Base-by-base conservation (phyloP, 1,139 yeast genomes). In the Lodderomyces pseudojiufengensis region DNA sequence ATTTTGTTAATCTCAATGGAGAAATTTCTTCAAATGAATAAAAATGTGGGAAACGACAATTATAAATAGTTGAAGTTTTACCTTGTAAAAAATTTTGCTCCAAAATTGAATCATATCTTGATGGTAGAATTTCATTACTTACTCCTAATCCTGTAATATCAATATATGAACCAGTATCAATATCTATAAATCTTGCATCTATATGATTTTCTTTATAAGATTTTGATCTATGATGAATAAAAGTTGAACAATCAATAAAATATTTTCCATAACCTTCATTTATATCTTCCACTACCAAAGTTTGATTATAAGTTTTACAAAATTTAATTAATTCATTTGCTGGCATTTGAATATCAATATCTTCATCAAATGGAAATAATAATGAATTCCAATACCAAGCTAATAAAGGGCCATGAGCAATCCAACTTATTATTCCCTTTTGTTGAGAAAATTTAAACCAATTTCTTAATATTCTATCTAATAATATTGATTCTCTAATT, bases 371-470 rank as follows among this genome's bases (percentile, higher is more conserved):
- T 12, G 70, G 70, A 40, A 63, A 61, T 22, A 59, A 50, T 38
- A 61, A 46, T 3, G 69, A 68, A 46, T 63, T 55, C 67, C 68
- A 62, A 44, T 61, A 59, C 68, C 69, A 63, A 30, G 70, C 56
- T 29, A 74, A 54, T 30, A 73, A 53, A 0, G 73, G 59, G 5
- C 76, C 76, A 46, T 70, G 76, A 9, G 73, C 73, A 11, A 70
- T 54, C 60, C 73, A 66, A 9, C 70, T 57, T 7, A 61, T 44
- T 4, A 62, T 46, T 0, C 65, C 67, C 37, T 57, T 59, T 39
- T 54, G 58, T 41, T 51, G 53, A 12, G 63, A 57, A 47, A 73
- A 71, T 29, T 71, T 65, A 28, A 72, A 57, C 70, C 78, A 69
- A 1, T 70, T 56, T 36, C 77, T 61, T 26, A 73, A 48, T 49